Conservation (phyloP, 108 stramenopile genomes). For the Seminavis robusta region DNA sequence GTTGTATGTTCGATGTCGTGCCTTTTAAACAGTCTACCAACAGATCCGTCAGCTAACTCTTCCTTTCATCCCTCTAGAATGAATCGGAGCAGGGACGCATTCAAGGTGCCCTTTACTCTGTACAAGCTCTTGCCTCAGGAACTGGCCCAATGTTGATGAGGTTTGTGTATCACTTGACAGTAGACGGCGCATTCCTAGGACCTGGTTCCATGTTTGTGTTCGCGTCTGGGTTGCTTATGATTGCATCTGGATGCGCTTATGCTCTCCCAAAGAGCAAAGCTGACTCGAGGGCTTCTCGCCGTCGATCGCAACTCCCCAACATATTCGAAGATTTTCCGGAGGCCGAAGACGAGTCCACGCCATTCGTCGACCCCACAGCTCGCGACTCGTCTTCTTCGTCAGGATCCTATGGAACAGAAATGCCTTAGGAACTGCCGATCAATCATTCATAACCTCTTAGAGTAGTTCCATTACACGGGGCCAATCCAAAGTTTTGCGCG, state of each 20-base stretch:
- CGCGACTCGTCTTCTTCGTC: too few species aligned
- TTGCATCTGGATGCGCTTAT: slow-evolving; percentile 54
- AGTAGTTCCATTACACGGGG: too few species aligned
- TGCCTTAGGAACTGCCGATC: too few species aligned
- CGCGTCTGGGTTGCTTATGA: slow-evolving; percentile 54
- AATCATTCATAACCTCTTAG: too few species aligned
- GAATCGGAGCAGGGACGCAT: slow-evolving; percentile 79
- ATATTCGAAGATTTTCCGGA: too few species aligned
- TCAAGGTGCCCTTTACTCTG: slow-evolving; percentile 79
- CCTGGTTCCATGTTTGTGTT: slow-evolving; percentile 80
- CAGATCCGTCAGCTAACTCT: too few species aligned
- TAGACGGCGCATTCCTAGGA: slow-evolving; percentile 41
- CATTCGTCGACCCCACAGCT: too few species aligned
- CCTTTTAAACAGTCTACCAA: too few species aligned
- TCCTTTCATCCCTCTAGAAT: slow-evolving; percentile 11
- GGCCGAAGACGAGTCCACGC: too few species aligned
- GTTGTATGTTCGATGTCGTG: slow-evolving; percentile 28
- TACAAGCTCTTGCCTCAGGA: slow-evolving; percentile 73
- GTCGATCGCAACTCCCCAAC: too few species aligned
- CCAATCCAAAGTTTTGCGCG: too few species aligned
- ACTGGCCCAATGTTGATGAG: slow-evolving; percentile 63
- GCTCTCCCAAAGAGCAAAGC: slow-evolving; percentile 58
- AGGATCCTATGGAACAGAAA: too few species aligned
- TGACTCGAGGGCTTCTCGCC: slow-evolving; percentile 30
- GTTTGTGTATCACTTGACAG: slow-evolving; percentile 51